phyloP scores from a whole-genome alignment of 176 grass and related monocot species.

The Ampelocalamus luodianensis region DNA sequence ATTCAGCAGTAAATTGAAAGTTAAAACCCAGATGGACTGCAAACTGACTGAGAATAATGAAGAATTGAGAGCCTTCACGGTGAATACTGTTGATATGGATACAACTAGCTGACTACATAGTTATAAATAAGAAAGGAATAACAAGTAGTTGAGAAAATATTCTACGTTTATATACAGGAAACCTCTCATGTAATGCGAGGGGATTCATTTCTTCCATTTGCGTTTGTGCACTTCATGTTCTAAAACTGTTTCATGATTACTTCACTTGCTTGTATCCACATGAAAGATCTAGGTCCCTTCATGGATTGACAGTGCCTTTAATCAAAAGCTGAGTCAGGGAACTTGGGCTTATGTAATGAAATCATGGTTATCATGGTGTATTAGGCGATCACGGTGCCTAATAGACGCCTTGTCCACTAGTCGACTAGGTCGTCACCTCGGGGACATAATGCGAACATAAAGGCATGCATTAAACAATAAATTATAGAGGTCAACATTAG shows the following conservation, averaged over 20 bases:
- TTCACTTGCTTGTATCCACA: conserved; percentile 13
- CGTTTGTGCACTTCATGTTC: neutral
- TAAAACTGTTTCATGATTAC: conserved; percentile 14
- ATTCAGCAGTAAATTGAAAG: neutral
- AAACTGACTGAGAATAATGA: neutral
- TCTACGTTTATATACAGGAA: neutral
- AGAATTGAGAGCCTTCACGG: neutral
- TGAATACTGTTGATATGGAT: conserved; percentile 12
- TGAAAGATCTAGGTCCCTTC: neutral
- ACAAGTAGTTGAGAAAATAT: neutral
- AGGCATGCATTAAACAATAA: too few relatives aligned
- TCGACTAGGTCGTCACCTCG: too few relatives aligned
- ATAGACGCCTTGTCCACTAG: too few relatives aligned
- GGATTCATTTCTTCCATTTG: neutral
- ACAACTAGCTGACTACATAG: neutral
- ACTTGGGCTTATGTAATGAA: neutral
- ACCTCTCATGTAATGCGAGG: neutral
- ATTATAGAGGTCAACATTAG: too few relatives aligned
- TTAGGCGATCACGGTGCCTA: too few relatives aligned
- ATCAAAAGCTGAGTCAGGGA: neutral
- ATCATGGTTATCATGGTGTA: too few relatives aligned
- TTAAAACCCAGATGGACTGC: neutral
- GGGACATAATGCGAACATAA: too few relatives aligned
- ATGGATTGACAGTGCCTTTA: neutral
- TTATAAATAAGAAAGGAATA: conserved; percentile 14